These are phyloP conservation scores for Moesziomyces sp. DNA, from an alignment of 1,284 basidiomycete species.

Conservation along the genomic window DNA sequence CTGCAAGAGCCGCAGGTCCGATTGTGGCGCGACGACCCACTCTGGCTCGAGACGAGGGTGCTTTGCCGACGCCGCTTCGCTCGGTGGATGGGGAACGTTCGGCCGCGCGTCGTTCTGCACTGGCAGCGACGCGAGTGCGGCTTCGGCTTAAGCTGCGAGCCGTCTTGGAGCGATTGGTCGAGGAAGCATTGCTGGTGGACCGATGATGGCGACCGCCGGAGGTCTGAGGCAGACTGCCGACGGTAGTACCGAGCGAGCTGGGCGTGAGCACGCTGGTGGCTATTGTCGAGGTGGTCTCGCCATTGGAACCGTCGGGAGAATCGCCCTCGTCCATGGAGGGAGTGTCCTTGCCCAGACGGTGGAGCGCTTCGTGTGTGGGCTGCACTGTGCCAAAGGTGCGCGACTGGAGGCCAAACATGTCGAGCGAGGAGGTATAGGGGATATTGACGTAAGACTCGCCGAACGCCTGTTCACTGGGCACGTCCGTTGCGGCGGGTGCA, in stretches of 20 bases:
- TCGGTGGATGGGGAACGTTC: slow-evolving; percentile 52
- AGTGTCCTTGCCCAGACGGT: slow-evolving; percentile 35
- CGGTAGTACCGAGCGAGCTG: slow-evolving; percentile 40
- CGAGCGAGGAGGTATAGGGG: slow-evolving; percentile 32
- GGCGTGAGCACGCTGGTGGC: slow-evolving; percentile 50
- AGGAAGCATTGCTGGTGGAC: slow-evolving; percentile 42
- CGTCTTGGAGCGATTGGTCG: slow-evolving; percentile 33
- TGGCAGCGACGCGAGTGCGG: slow-evolving; percentile 24
- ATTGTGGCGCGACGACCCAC: slow-evolving; percentile 39
- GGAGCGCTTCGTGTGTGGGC: slow-evolving; percentile 26
- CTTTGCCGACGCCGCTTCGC: slow-evolving; percentile 50
- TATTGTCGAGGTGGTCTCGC: slow-evolving; percentile 49
- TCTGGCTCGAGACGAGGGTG: slow-evolving; percentile 45
- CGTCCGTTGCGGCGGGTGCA: slow-evolving; percentile 4
- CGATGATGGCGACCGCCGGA: slow-evolving; percentile 30
- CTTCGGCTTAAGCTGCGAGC: slow-evolving; percentile 44
- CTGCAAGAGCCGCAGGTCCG: slow-evolving; percentile 49
- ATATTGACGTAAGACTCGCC: slow-evolving; percentile 48
- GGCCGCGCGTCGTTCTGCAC: slow-evolving; percentile 24
- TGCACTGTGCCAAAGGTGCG: slow-evolving; percentile 24
- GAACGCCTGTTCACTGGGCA: slow-evolving; percentile 17
- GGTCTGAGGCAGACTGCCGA: slow-evolving; percentile 36
- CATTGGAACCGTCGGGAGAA: slow-evolving; percentile 49
- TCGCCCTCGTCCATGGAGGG: slow-evolving; percentile 52
- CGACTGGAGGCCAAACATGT: slow-evolving; percentile 37